Percentiles rank a stretch among this genome's conserved stretches.
Conservation (phyloP, 2,329 filamentous ascomycete species). For the Huntiella bhutanensis region DNA sequence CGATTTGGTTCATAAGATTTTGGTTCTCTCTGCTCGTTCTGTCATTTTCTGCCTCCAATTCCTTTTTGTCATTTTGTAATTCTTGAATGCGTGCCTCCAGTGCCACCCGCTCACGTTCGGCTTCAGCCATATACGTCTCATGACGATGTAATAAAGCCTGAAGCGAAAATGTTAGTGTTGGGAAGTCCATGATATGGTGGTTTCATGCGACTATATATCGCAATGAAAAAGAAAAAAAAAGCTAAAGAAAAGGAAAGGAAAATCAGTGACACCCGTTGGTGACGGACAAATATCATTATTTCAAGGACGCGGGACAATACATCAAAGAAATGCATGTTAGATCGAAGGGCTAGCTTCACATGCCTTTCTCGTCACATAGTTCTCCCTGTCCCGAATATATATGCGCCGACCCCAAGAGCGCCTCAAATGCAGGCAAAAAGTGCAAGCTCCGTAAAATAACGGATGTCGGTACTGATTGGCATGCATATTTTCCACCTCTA, state of each 20-base stretch:
- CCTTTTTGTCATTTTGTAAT: conserved; percentile 55
- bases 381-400: too few species aligned
- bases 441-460: too few species aligned
- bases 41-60: conserved; percentile 59
- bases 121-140: conserved; percentile 85
- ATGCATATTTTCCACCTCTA: too few species aligned
- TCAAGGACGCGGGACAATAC: too few species aligned
- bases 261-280: not conserved
- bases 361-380: too few species aligned
- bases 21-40: conserved; percentile 69
- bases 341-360: too few species aligned
- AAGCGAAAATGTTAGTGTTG: conserved; percentile 51
- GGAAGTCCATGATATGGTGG: conserved; percentile 14
- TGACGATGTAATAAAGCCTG: conserved; percentile 84
- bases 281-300: not conserved
- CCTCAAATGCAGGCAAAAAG: too few species aligned
- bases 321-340: too few species aligned
- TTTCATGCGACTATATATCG: too few species aligned
- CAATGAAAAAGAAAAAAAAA: too few species aligned
- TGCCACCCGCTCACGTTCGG: conserved; percentile 62
- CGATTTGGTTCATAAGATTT: conserved; percentile 62
- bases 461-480: too few species aligned
- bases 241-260: not conserved
- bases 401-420: too few species aligned
- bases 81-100: conserved; percentile 55